phyloP scores from a whole-genome alignment of 352 stramenopile genomes.

The Phytophthora sansomeana region DNA sequence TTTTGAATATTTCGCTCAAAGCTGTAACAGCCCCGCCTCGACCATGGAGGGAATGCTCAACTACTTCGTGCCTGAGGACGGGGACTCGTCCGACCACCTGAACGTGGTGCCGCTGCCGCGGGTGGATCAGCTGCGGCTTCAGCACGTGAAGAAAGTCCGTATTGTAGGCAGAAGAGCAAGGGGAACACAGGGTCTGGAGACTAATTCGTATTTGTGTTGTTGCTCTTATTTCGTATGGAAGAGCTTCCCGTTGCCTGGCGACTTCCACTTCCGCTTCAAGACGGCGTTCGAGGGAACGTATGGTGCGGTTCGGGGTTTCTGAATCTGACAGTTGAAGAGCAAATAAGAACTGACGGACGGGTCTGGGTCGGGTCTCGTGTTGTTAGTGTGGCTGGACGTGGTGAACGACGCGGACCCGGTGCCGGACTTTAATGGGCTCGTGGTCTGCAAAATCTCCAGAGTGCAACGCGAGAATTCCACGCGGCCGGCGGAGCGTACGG shows the following conservation, averaged over 20 bases:
- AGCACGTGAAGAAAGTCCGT: slow-evolving; percentile 85
- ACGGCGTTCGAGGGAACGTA: slow-evolving; percentile 88
- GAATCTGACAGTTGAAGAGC: slow-evolving; percentile 20
- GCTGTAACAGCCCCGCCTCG: slow-evolving; percentile 18
- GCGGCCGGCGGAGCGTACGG: slow-evolving; percentile 46
- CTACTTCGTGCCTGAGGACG: slow-evolving; percentile 89
- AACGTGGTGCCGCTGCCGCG: slow-evolving; percentile 86
- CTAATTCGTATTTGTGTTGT: not conserved
- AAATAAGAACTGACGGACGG: slow-evolving; percentile 3
- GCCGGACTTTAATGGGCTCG: slow-evolving; percentile 83
- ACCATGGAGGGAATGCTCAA: slow-evolving; percentile 90
- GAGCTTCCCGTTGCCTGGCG: slow-evolving; percentile 78
- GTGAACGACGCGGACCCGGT: slow-evolving; percentile 73
- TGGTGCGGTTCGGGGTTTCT: slow-evolving; percentile 37
- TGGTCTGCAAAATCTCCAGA: slow-evolving; percentile 85
- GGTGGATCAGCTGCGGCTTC: slow-evolving; percentile 74
- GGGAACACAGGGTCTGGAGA: no score
- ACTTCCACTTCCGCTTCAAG: slow-evolving; percentile 91
- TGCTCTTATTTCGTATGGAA: slow-evolving; percentile 32
- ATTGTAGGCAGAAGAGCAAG: not conserved
- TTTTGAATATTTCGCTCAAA: no score
- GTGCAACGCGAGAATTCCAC: slow-evolving; percentile 61
- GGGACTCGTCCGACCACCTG: slow-evolving; percentile 85
- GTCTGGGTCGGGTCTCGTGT: not conserved
- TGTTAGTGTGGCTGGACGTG: slow-evolving; percentile 83